phyloP scores from a whole-genome alignment of 2,329 filamentous ascomycete species.

The Fusarium coicis region DNA sequence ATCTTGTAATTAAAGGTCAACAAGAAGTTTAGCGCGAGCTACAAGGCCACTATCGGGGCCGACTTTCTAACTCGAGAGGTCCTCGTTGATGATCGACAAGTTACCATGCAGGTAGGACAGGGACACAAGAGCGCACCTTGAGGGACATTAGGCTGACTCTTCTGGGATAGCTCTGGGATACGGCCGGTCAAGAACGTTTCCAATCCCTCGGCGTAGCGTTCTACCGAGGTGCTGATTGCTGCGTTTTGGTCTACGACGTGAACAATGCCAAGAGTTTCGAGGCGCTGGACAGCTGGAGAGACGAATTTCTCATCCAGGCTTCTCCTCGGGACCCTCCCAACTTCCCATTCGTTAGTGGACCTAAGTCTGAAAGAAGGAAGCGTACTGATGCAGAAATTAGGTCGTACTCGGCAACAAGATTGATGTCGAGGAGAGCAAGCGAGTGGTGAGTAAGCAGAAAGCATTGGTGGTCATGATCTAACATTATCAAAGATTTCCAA shows the following conservation, averaged over 20 bases:
- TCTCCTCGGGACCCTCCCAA: conserved; percentile 96
- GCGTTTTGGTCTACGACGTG: conserved; percentile 96
- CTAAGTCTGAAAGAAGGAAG: not conserved
- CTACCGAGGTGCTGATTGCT: conserved; percentile 97
- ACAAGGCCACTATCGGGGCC: conserved; percentile 99
- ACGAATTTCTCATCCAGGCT: conserved; percentile 97
- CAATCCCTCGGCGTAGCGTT: conserved; percentile 97
- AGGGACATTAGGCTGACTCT: conserved; percentile 5
- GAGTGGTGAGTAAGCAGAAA: conserved; percentile 68
- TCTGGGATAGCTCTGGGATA: conserved; percentile 87
- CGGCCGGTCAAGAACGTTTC: conserved; percentile 95
- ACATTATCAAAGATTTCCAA: conserved; percentile 79
- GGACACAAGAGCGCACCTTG: conserved; percentile 15
- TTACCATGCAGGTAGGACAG: conserved; percentile 89
- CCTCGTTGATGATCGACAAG: conserved; percentile 93
- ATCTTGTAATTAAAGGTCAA: conserved; percentile 77
- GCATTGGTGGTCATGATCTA: conserved; percentile 1
- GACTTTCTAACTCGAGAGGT: conserved; percentile 99
- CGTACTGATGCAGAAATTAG: conserved; percentile 56
- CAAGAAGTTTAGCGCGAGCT: conserved; percentile 99
- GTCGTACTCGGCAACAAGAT: conserved; percentile 99
- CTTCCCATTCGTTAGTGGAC: conserved; percentile 90
- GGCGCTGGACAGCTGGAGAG: conserved; percentile 96
- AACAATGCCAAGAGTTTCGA: conserved; percentile 99
- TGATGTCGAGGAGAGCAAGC: conserved; percentile 96